Evolutionary conservation across 1,284 basidiomycete species (phyloP).

Genomic region (Rhodotorula sp.): DNA sequence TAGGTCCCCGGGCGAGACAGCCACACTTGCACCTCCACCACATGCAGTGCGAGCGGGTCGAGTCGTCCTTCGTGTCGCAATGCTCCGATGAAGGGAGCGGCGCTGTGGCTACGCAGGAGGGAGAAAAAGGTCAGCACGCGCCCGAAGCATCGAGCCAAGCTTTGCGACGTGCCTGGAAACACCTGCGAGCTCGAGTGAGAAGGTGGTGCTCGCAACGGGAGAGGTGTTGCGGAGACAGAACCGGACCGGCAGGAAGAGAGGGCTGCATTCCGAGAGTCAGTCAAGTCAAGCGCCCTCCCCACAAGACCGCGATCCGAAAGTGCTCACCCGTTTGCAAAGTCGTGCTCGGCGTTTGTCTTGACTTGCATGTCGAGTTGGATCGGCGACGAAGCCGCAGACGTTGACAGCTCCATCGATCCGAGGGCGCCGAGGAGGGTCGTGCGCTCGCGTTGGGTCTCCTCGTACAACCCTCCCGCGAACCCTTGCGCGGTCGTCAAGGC

Average conservation of each 20-base stretch:
- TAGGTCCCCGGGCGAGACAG: constrained; percentile 8
- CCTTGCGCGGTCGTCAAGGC: constrained; percentile 63
- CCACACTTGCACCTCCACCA: constrained; percentile 8
- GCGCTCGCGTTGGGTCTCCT: constrained; percentile 76
- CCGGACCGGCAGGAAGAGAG: constrained; percentile 59
- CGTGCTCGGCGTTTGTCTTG: constrained; percentile 56
- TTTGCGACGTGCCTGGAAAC: too few relatives aligned
- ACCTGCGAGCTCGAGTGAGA: constrained; percentile 16
- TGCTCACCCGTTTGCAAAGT: constrained; percentile 56
- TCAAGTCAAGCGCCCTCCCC: background rate
- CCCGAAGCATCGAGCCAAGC: too few relatives aligned
- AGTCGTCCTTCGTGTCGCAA: constrained; percentile 16
- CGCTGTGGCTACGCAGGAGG: background rate
- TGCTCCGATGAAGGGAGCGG: constrained; percentile 13
- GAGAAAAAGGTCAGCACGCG: background rate
- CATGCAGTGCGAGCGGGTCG: background rate
- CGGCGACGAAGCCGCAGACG: constrained; percentile 57
- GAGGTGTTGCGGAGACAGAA: constrained; percentile 64
- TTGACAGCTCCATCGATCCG: constrained; percentile 66
- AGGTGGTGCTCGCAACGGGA: constrained; percentile 18
- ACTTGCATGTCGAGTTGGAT: constrained; percentile 55
- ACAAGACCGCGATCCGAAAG: constrained; percentile 6
- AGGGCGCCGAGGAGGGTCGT: constrained; percentile 66
- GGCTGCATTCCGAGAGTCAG: constrained; percentile 52
- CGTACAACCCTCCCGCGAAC: constrained; percentile 69